These are phyloP conservation scores for Fistulinella prunicolor DNA, from an alignment of 768 basidiomycete genomes.

Conservation along the genomic window DNA sequence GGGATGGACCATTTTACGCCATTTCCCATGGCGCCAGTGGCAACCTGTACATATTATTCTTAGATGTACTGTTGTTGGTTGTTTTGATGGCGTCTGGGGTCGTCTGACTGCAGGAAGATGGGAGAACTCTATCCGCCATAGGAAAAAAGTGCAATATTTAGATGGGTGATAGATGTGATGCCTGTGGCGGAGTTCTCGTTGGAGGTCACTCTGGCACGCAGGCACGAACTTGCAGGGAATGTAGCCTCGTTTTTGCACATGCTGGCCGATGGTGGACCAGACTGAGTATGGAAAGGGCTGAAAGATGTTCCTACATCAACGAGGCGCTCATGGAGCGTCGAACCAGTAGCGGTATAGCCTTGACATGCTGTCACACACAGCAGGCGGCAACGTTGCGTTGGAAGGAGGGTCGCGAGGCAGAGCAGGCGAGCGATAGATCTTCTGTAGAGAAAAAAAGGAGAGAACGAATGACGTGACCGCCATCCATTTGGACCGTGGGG, in stretches of 20 bases:
- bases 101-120: constrained; percentile 8
- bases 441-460: constrained; percentile 5
- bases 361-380: constrained; percentile 24
- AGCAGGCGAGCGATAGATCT: constrained; percentile 8
- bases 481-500: background rate
- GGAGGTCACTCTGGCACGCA: constrained; percentile 6
- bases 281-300: constrained; percentile 1
- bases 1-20: background rate
- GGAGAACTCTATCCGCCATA: background rate
- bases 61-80: constrained; percentile 4
- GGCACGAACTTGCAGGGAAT: background rate
- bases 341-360: constrained; percentile 21
- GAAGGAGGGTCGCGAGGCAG: constrained; percentile 4
- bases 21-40: constrained; percentile 5
- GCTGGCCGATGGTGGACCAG: constrained; percentile 4
- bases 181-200: background rate
- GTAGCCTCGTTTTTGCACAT: constrained; percentile 5
- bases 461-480: background rate
- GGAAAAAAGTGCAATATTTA: constrained; percentile 6
- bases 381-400: constrained; percentile 19
- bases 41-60: background rate
- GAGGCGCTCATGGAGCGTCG: constrained; percentile 5
- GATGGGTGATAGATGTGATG: background rate
- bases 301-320: constrained; percentile 14
- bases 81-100: constrained; percentile 6